phyloP scores from a whole-genome alignment of 2,329 filamentous ascomycete genomes.

The Fusarium buharicum region DNA sequence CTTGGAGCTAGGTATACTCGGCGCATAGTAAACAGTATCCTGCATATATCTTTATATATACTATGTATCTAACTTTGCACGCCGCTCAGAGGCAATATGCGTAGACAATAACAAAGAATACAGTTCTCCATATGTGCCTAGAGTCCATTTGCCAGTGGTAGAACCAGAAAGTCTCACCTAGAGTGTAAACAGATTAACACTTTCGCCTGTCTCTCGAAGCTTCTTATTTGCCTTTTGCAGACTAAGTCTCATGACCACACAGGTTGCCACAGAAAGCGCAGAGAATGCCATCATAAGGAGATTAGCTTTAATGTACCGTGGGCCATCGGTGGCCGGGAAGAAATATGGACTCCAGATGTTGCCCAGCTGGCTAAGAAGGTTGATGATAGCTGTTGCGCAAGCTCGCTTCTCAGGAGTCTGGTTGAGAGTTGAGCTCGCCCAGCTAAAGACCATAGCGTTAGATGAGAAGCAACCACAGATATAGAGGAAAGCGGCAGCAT shows the following conservation, averaged over 20 bases:
- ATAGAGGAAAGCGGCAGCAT: constrained; percentile 39
- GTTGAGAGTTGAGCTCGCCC: constrained; percentile 33
- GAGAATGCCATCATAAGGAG: constrained; percentile 40
- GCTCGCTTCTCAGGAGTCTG: constrained; percentile 44
- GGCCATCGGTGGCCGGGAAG: constrained; percentile 39
- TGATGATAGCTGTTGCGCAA: constrained; percentile 40
- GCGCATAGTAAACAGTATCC: no score
- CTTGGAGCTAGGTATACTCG: no score
- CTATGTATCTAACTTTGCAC: no score
- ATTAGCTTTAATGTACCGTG: constrained; percentile 40
- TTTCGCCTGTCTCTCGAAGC: neutral
- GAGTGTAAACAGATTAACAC: neutral
- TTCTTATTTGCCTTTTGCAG: neutral
- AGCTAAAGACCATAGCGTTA: constrained; percentile 36
- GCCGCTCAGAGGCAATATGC: no score
- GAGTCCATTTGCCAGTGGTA: no score
- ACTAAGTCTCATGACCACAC: neutral
- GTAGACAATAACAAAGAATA: no score
- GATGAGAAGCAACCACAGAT: constrained; percentile 32
- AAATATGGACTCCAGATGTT: constrained; percentile 46
- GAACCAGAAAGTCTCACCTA: no score
- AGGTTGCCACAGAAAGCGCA: neutral
- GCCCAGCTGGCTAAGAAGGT: constrained; percentile 37
- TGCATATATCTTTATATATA: no score
- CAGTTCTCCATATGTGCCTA: no score